A percentile compares a stretch with the other conserved stretches of the same genome.
Evolutionary conservation across 257 asterid species (phyloP).

Genomic region (Misopates orontium): DNA sequence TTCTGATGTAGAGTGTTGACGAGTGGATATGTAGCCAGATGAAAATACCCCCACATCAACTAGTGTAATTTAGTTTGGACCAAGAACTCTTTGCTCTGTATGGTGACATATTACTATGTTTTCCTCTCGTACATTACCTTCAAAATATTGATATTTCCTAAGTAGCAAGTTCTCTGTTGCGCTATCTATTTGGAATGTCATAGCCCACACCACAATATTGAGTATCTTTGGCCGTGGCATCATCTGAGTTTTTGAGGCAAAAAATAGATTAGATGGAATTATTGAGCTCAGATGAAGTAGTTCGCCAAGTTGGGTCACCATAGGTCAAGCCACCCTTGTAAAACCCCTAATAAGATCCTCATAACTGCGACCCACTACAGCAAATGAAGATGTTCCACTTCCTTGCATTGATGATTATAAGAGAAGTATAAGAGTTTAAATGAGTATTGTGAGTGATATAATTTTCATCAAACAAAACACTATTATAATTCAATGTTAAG

Average conservation of each 20-base stretch:
- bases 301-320: constrained; percentile 66
- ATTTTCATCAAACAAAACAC: too few relatives aligned
- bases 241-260: constrained; percentile 45
- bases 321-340: constrained; percentile 45
- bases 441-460: too few relatives aligned
- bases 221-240: constrained; percentile 44
- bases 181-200: constrained; percentile 51
- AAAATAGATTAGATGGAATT: constrained; percentile 49
- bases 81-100: too few relatives aligned
- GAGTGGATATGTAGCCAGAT: too few relatives aligned
- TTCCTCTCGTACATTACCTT: constrained; percentile 55
- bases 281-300: constrained; percentile 47
- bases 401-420: too few relatives aligned
- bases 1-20: too few relatives aligned
- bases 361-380: constrained; percentile 41
- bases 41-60: too few relatives aligned
- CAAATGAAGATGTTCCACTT: constrained; percentile 40
- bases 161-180: constrained; percentile 73
- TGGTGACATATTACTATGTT: too few relatives aligned
- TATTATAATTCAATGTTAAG: too few relatives aligned
- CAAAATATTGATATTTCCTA: constrained; percentile 48
- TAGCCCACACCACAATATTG: constrained; percentile 57
- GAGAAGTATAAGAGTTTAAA: too few relatives aligned
- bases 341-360: constrained; percentile 51
- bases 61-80: too few relatives aligned